Percentiles rank a stretch among this genome's conserved stretches.
Conservation (phyloP, 2,329 filamentous ascomycete genomes). For the Bisporella sp. region DNA sequence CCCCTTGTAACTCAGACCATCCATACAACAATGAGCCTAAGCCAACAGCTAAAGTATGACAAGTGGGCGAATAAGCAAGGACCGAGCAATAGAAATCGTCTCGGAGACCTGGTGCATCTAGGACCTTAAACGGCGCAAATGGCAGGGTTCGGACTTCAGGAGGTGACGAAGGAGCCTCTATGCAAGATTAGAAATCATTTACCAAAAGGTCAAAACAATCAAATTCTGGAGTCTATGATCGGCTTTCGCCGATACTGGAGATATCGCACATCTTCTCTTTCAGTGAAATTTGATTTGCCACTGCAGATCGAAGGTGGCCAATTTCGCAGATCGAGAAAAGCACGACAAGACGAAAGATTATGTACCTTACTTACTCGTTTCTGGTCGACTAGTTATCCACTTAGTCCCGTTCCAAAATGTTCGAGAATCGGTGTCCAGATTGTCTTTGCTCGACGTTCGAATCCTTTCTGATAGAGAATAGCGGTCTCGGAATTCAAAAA, state of each 20-base stretch:
- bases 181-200: conserved; percentile 4
- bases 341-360: no score
- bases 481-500: conserved; percentile 49
- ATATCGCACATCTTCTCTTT: no score
- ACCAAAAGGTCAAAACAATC: no score
- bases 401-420: conserved; percentile 29
- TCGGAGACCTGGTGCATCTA: conserved; percentile 82
- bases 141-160: conserved; percentile 46
- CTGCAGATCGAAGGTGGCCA: no score
- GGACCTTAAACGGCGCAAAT: conserved; percentile 71
- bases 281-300: no score
- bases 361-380: not conserved
- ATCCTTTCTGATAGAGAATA: conserved; percentile 20
- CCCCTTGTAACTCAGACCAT: conserved; percentile 74
- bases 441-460: conserved; percentile 19
- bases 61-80: conserved; percentile 73
- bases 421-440: conserved; percentile 10
- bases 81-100: conserved; percentile 96
- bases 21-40: conserved; percentile 74
- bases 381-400: conserved; percentile 19
- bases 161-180: conserved; percentile 20
- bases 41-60: conserved; percentile 75
- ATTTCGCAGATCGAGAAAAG: no score
- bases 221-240: no score
- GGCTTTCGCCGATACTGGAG: no score